Conservation (phyloP, 163 green algal species). For the Botryococcus braunii region DNA sequence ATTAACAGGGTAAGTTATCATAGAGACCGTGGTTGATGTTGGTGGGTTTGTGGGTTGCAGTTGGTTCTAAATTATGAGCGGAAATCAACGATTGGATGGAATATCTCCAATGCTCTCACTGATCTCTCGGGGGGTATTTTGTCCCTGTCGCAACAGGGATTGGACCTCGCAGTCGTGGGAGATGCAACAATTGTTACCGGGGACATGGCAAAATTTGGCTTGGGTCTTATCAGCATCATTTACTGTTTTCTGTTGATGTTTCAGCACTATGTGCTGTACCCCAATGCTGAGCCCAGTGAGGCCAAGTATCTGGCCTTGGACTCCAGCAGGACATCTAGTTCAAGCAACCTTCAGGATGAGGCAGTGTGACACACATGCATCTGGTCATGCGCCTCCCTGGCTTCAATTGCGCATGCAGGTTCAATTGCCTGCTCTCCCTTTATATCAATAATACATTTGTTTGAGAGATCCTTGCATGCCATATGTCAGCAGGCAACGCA, state of each 20-base stretch:
- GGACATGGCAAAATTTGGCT: conserved; percentile 24
- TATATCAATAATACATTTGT: no score
- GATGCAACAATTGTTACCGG: conserved; percentile 2
- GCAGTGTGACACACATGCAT: no score
- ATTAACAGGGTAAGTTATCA: not conserved
- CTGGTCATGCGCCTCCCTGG: no score
- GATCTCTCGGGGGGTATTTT: conserved; percentile 4
- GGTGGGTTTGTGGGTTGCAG: conserved; percentile 2
- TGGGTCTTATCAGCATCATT: conserved; percentile 21
- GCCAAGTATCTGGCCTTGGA: no score
- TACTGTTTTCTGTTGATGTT: conserved; percentile 33
- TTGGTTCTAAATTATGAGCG: conserved; percentile 7
- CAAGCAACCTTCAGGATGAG: no score
- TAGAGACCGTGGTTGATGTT: no score
- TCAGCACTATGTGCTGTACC: conserved; percentile 40
- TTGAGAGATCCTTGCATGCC: no score
- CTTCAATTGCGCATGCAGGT: no score
- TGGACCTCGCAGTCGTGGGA: conserved; percentile 4
- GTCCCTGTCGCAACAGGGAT: conserved; percentile 1
- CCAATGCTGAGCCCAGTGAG: no score
- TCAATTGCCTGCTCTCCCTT: no score
- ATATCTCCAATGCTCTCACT: conserved; percentile 1
- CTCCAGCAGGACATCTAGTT: no score
- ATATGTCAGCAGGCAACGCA: no score
- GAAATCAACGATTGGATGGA: conserved; percentile 4